Percentiles rank a stretch among this genome's conserved stretches.
These are phyloP conservation scores for Lineolata rhizophorae DNA, from an alignment of 495 filamentous ascomycete species.

Conservation along the genomic window DNA sequence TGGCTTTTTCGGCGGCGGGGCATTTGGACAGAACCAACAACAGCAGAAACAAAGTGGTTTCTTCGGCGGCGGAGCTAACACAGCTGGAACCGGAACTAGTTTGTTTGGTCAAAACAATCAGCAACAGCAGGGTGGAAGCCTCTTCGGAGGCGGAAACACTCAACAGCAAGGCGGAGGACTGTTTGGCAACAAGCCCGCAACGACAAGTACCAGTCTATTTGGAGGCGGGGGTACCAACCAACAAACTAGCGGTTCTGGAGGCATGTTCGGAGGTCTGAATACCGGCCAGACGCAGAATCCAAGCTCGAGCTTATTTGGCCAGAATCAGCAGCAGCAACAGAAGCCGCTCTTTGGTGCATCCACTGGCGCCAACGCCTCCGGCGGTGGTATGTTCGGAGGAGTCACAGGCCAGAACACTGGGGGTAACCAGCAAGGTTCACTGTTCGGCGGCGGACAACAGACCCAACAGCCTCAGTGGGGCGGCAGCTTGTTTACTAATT, in stretches of 20 bases:
- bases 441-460: conserved; percentile 15
- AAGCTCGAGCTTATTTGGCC: conserved; percentile 23
- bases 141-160: conserved; percentile 24
- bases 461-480: conserved; percentile 14
- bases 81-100: neutral
- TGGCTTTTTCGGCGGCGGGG: conserved; percentile 14
- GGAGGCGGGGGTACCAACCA: conserved; percentile 3
- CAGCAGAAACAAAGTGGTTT: conserved; percentile 2
- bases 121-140: conserved; percentile 18
- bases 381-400: conserved; percentile 12
- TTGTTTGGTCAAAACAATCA: conserved; percentile 12
- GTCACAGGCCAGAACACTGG: conserved; percentile 12
- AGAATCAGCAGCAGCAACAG: conserved; percentile 10
- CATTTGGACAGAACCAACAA: neutral
- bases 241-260: conserved; percentile 15
- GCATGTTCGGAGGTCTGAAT: conserved; percentile 28
- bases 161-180: conserved; percentile 29
- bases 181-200: conserved; percentile 33
- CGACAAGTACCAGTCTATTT: conserved; percentile 12
- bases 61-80: conserved; percentile 1
- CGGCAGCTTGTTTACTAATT: conserved; percentile 38
- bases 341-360: conserved; percentile 7
- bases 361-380: conserved; percentile 14
- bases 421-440: conserved; percentile 8
- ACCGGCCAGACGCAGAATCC: conserved; percentile 29